These are phyloP conservation scores for Fusarium subtropicale DNA, from an alignment of 2,329 filamentous ascomycete genomes.

Conservation along the genomic window DNA sequence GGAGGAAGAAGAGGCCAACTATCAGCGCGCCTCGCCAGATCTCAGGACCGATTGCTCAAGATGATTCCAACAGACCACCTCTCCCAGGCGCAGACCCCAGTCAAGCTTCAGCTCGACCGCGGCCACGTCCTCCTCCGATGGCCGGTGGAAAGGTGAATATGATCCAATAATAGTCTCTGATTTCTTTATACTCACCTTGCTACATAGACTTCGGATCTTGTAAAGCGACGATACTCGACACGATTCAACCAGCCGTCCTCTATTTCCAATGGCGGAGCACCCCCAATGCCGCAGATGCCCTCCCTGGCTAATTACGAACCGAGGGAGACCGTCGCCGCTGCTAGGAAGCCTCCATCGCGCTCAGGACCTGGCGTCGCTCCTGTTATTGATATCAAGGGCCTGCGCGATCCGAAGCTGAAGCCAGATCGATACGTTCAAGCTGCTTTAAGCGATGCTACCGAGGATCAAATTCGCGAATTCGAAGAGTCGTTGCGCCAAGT, in stretches of 20 bases:
- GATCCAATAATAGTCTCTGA: slow-evolving; percentile 10
- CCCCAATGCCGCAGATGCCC: slow-evolving; percentile 77
- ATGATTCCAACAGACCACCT: slow-evolving; percentile 53
- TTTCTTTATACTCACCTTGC: slow-evolving; percentile 34
- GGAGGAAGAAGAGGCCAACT: slow-evolving; percentile 69
- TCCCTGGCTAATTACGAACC: slow-evolving; percentile 69
- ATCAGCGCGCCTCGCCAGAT: slow-evolving; percentile 74
- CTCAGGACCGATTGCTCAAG: slow-evolving; percentile 68
- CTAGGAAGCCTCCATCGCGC: slow-evolving; percentile 65
- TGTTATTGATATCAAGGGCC: slow-evolving; percentile 77
- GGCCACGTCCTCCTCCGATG: slow-evolving; percentile 61
- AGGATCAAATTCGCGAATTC: slow-evolving; percentile 86
- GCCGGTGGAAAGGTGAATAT: slow-evolving; percentile 66
- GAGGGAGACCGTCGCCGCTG: slow-evolving; percentile 51
- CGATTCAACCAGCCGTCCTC: slow-evolving; percentile 83
- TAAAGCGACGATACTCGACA: slow-evolving; percentile 94
- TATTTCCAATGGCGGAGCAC: slow-evolving; percentile 75
- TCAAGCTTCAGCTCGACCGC: slow-evolving; percentile 52
- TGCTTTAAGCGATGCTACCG: slow-evolving; percentile 84
- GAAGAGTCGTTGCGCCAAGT: slow-evolving; percentile 80
- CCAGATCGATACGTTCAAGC: slow-evolving; percentile 82
- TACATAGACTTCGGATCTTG: slow-evolving; percentile 77
- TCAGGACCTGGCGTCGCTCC: slow-evolving; percentile 64
- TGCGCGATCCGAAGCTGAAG: slow-evolving; percentile 82
- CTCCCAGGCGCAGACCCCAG: slow-evolving; percentile 45